Evolutionary conservation across 257 asterid genomes (phyloP), one percentile per base, ranked within the genome.

Genomic region (Cinchona pubescens): DNA sequence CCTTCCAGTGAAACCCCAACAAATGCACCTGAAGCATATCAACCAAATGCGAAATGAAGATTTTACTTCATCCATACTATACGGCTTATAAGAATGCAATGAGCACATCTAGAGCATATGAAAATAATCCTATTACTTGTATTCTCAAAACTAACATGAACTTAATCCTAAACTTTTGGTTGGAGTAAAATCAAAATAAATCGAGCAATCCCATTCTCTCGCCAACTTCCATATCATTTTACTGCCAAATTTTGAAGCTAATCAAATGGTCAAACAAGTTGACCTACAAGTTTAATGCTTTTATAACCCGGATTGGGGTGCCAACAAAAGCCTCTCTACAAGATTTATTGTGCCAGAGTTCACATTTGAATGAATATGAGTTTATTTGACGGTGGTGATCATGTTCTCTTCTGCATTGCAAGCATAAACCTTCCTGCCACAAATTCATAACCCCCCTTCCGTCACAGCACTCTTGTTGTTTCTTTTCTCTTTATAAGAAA

Each of bases 1-100:
- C 99, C 98, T 82, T 95, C 99, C 23, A 93, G 86, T 23, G 99
- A 95, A 45, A 95, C 93, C 59, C 99, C 99, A 27, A 93, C 88
- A 84, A 95, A 95, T 64, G 97, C 98, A 84, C 98, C 99, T 95
- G 87, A 35, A 48, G 38, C 51, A 79, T 80, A 66, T 73, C 77
- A 38, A 77, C 38, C 67, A 79, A 80, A 43, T 72, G 35, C 62
- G 42, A 29, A 15, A 37, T n/a, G 48, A 67, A 61, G 23, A 40
- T 6, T 42, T 60, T 67, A 34, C 43, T 66, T 37, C 42, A 14
- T 19, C 62, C 15, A 34, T 18, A 29, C 16, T 49, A 42, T n/a
- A 49, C 21, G 29, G 19, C 11, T 25, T 29, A 40, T 43, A 40
- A 43, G 38, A 34, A 27, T 32, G 15, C 49, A 30, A 76, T 58